Evolutionary conservation across 768 basidiomycete genomes (phyloP).

Genomic region (Brasilioporus rufonigricans): DNA sequence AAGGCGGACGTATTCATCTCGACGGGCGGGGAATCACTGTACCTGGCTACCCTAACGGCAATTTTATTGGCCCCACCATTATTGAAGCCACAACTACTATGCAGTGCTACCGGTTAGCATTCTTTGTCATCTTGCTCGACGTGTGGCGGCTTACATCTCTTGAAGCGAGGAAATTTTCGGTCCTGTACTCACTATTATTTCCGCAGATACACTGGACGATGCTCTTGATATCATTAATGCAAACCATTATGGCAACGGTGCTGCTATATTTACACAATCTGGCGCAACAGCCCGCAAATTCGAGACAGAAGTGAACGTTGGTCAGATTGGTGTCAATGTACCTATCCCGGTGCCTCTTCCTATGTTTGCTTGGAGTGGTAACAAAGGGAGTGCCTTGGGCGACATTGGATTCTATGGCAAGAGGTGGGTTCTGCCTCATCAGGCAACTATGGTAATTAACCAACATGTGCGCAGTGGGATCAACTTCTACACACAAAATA

Average conservation of each 20-base stretch:
- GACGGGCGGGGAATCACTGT: conserved; percentile 78
- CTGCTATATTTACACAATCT: conserved; percentile 94
- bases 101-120: conserved; percentile 79
- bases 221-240: conserved; percentile 87
- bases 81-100: conserved; percentile 80
- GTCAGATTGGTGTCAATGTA: conserved; percentile 92
- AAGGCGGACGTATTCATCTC: conserved; percentile 84
- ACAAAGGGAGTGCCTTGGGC: conserved; percentile 83
- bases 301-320: conserved; percentile 82
- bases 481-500: conserved; percentile 96
- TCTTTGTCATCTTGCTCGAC: neutral
- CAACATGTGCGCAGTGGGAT: conserved; percentile 54
- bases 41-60: conserved; percentile 77
- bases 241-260: conserved; percentile 91
- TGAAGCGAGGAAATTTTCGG: conserved; percentile 92
- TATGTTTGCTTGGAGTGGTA: conserved; percentile 97
- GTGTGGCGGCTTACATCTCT: neutral
- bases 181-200: conserved; percentile 77
- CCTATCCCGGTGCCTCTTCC: conserved; percentile 90
- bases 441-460: neutral
- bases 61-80: conserved; percentile 93
- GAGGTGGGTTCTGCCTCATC: conserved; percentile 42
- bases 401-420: conserved; percentile 92
- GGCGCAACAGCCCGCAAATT: conserved; percentile 95
- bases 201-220: conserved; percentile 83